phyloP scores from a whole-genome alignment of 805 yeast genomes.

The Hyphopichia homilentoma region DNA sequence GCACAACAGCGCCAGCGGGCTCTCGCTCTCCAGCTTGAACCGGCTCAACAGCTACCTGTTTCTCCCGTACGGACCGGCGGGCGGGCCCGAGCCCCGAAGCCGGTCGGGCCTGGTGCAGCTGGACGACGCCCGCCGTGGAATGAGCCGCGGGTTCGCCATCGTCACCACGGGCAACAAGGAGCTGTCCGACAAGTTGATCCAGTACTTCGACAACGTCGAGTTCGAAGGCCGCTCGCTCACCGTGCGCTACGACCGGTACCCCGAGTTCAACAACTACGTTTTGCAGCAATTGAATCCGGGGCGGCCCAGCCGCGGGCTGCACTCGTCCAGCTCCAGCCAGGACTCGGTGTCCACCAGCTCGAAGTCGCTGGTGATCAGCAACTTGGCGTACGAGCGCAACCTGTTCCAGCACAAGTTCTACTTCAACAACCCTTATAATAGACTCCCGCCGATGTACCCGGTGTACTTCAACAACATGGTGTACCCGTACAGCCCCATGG shows the following conservation, averaged over 20 bases:
- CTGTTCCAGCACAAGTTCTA: conserved; percentile 29
- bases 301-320: conserved; percentile 7
- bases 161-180: conserved; percentile 46
- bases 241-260: conserved; percentile 57
- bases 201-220: conserved; percentile 44
- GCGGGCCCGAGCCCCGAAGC: background rate
- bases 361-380: background rate
- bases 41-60: conserved; percentile 7
- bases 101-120: background rate
- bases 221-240: conserved; percentile 60
- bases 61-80: too few species aligned
- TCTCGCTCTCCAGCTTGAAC: conserved; percentile 1
- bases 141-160: conserved; percentile 60
- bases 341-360: background rate
- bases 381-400: conserved; percentile 28
- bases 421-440: conserved; percentile 6
- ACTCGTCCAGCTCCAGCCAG: background rate
- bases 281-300: conserved; percentile 21
- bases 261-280: conserved; percentile 33
- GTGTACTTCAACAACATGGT: background rate
- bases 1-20: background rate
- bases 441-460: too few species aligned
- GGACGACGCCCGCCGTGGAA: background rate
- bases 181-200: conserved; percentile 48
- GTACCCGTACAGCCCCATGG: background rate